Base-by-base conservation (phyloP, 2,329 filamentous ascomycete species). In the Blastomyces gilchristii region DNA sequence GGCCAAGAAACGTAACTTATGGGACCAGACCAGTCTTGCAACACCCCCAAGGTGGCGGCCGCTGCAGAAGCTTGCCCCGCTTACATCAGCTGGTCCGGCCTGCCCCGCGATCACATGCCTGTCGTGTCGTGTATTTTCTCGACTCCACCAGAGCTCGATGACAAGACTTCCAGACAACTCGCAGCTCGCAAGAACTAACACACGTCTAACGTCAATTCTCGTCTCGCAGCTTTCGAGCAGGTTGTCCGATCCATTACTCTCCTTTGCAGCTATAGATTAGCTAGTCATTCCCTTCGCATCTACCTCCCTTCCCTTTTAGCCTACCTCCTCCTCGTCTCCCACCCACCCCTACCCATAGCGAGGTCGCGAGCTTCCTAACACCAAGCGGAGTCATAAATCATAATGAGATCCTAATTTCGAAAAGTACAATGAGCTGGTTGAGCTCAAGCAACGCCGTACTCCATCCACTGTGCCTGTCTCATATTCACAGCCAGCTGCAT, bases 391-490 rank as follows among this genome's bases (percentile, higher is more conserved):
- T 49, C 58, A 47, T n/a, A 28, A 39, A 50, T 49, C 25, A 59
- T 31, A 34, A 49, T 49, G 58, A 43, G 43, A 41, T 59, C 28
- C 12, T 59, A 43, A 49, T 9, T 28, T n/a, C 16, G 7, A 31
- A 31, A 45, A 5, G 16, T 22, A 57, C 60, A 47, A 62, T 62
- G 60, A 62, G 60, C 49, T 62, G 39, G 39, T 47, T 56, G 31
- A 9, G 60, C 60, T 62, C 60, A 37, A 37, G 16, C 14, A 49
- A 31, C 16, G n/a, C 58, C 9, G 5, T 49, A 47, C 58, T 47
- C 49, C 28, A 7, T 49, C 25, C 18, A 22, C 14, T 43, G 2
- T 58, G n/a, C 28, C 31, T 18, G 25, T 34, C 22, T 12, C 28
- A 11, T 28, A 43, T 14, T 14, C 39, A 2, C 39, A 16, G 18